Evolutionary conservation across 495 filamentous ascomycete genomes (phyloP), one percentile per base, ranked within the genome.

Genomic region (Delitschia confertaspora): DNA sequence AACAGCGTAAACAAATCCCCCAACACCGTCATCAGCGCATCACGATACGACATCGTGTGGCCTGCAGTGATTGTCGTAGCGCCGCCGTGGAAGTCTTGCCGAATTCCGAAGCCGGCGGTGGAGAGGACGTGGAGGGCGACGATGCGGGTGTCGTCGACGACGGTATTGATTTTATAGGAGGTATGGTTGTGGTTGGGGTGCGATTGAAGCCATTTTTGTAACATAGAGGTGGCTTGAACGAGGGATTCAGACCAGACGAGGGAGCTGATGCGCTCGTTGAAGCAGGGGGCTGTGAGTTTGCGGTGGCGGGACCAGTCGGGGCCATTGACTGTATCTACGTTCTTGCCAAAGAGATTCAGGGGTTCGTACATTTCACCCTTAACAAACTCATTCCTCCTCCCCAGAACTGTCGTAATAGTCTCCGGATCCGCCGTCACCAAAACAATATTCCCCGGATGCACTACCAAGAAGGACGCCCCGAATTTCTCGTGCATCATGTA

Each of bases 191-290:
- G n/a, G n/a, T n/a, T n/a, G 14, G 27, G 22, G 2, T n/a, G 5
- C 1, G 49, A 49, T n/a, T n/a, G n/a, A 27, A 46, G 24, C 54
- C 54, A 57, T 11, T 48, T 13, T 9, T 29, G 18, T 3, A 49
- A 37, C 45, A 57, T 50, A 8, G 36, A 24, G 9, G 18, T 13
- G n/a, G 42, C 27, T 48, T 58, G 55, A n/a, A 38, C 16, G 8
- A 55, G 13, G 21, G 48, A 49, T 23, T 58, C 55, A 18, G 37
- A 26, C 55, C 55, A 58, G 16, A 58, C 55, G 19, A 45, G 22
- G 19, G 29, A 14, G 18, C 36, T 43, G 30, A 54, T 38, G 8
- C 47, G 45, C 19, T 58, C 55, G 32, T 58, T 58, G 42, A 58
- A 54, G 30, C 39, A 45, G n/a, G 55, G 39, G 0, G 55, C 55